These are phyloP conservation scores for Ensete glaucum DNA, from an alignment of 176 grass and related monocot genomes.

Conservation along the genomic window DNA sequence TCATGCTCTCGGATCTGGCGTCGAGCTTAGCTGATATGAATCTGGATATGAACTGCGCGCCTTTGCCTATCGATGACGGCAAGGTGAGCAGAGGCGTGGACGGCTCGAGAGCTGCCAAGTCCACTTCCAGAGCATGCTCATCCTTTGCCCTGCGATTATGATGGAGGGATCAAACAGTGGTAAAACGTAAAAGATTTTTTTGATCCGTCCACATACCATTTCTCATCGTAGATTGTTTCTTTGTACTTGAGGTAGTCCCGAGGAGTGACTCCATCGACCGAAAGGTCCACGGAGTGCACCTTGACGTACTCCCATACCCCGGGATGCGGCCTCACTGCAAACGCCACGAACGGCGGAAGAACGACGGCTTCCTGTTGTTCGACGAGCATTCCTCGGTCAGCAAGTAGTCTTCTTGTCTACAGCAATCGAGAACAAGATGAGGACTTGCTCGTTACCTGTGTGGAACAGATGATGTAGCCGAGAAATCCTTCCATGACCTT, in stretches of 20 bases:
- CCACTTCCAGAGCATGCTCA: constrained; percentile 71
- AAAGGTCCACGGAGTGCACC: constrained; percentile 61
- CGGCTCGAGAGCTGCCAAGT: constrained; percentile 69
- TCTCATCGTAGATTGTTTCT: constrained; percentile 76
- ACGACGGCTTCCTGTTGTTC: constrained; percentile 71
- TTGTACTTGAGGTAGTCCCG: constrained; percentile 85
- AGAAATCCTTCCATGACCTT: constrained; percentile 81
- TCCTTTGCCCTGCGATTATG: constrained; percentile 61
- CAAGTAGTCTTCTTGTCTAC: neutral
- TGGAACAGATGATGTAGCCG: constrained; percentile 75
- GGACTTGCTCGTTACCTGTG: constrained; percentile 34
- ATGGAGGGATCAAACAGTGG: too few species aligned
- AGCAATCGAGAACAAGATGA: neutral
- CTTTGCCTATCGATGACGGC: constrained; percentile 83
- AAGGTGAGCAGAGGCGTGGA: constrained; percentile 59
- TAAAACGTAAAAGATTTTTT: too few species aligned
- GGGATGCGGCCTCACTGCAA: constrained; percentile 73
- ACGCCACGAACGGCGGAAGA: constrained; percentile 68
- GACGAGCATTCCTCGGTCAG: neutral
- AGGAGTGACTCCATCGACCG: constrained; percentile 62
- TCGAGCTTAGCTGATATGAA: constrained; percentile 63
- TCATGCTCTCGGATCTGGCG: constrained; percentile 55
- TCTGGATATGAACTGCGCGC: constrained; percentile 67
- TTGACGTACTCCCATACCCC: constrained; percentile 92
- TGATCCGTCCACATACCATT: constrained; percentile 32